Conservation (phyloP, 2,329 filamentous ascomycete genomes). For the Aspergillus carbonarius region DNA sequence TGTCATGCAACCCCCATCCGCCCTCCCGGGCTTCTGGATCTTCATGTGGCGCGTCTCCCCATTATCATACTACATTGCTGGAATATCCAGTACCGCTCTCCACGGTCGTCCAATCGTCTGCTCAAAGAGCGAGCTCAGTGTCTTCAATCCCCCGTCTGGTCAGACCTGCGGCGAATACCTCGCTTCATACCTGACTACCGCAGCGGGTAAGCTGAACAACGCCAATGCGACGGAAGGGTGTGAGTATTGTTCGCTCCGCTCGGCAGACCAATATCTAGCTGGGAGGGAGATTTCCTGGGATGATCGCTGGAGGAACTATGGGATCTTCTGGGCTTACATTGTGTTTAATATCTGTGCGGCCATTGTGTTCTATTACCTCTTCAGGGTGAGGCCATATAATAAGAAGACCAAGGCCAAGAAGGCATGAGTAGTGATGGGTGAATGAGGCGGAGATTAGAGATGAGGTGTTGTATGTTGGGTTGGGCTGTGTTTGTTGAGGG, state of each 20-base stretch:
- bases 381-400: slow-evolving; percentile 24
- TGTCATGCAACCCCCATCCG: slow-evolving; percentile 10
- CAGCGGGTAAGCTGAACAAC: slow-evolving; percentile 57
- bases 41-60: slow-evolving; percentile 16
- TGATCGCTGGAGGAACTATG: slow-evolving; percentile 67
- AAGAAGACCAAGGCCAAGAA: neutral
- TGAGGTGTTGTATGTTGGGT: neutral
- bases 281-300: slow-evolving; percentile 51
- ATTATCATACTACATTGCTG: slow-evolving; percentile 60
- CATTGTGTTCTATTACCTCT: slow-evolving; percentile 52
- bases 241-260: slow-evolving; percentile 42
- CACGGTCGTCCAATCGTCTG: slow-evolving; percentile 66
- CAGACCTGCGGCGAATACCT: slow-evolving; percentile 62
- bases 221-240: slow-evolving; percentile 51
- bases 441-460: neutral
- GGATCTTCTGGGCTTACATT: slow-evolving; percentile 59
- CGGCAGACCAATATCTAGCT: slow-evolving; percentile 40
- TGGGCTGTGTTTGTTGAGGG: no score
- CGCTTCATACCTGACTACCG: slow-evolving; percentile 44
- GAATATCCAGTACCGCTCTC: slow-evolving; percentile 67
- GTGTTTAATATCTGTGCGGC: slow-evolving; percentile 57
- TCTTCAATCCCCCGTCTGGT: slow-evolving; percentile 58
- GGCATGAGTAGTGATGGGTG: neutral
- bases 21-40: slow-evolving; percentile 16
- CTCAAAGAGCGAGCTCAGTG: slow-evolving; percentile 66